Percentiles rank a stretch among this genome's conserved stretches.
phyloP scores from a whole-genome alignment of 306 rosid genomes.

The Fragaria ananassa region DNA sequence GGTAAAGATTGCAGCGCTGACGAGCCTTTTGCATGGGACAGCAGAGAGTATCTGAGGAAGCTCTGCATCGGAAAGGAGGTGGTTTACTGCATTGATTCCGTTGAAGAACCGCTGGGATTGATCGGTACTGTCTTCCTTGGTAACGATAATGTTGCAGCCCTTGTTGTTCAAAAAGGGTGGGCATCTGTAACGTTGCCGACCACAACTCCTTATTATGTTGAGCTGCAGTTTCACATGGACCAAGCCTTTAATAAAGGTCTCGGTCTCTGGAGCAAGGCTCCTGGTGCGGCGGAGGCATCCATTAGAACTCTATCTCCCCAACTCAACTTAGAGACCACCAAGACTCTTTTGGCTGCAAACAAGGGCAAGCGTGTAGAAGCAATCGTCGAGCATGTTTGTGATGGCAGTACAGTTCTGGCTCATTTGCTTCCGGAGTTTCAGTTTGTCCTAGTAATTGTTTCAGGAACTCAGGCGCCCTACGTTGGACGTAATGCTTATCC shows the following conservation, averaged over 20 bases:
- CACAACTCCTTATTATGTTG: not conserved
- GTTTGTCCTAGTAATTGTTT: slow-evolving; percentile 77
- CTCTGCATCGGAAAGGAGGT: slow-evolving; percentile 90
- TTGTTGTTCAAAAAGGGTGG: slow-evolving; percentile 88
- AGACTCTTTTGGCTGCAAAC: slow-evolving; percentile 60
- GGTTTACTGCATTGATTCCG: slow-evolving; percentile 67
- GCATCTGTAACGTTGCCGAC: slow-evolving; percentile 24
- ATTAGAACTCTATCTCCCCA: slow-evolving; percentile 57
- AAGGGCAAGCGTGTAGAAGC: slow-evolving; percentile 75
- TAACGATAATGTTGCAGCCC: slow-evolving; percentile 65
- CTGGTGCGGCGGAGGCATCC: slow-evolving; percentile 79
- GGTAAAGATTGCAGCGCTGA: slow-evolving; percentile 61
- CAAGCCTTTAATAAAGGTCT: slow-evolving; percentile 80
- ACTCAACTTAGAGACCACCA: slow-evolving; percentile 69
- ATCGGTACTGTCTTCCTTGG: slow-evolving; percentile 76
- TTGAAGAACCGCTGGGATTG: slow-evolving; percentile 68
- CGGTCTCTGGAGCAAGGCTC: slow-evolving; percentile 92
- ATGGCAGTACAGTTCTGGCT: slow-evolving; percentile 73
- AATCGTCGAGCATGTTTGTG: slow-evolving; percentile 82
- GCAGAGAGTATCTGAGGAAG: slow-evolving; percentile 85
- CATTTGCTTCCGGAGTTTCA: slow-evolving; percentile 87
- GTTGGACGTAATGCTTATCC: slow-evolving; percentile 39
- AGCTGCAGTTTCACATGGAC: slow-evolving; percentile 40
- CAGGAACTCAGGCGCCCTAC: slow-evolving; percentile 92
- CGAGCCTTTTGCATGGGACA: slow-evolving; percentile 95